A percentile compares a stretch with the other conserved stretches of the same genome.
Evolutionary conservation across 495 filamentous ascomycete genomes (phyloP).

Genomic region (Cladorrhinum samala): DNA sequence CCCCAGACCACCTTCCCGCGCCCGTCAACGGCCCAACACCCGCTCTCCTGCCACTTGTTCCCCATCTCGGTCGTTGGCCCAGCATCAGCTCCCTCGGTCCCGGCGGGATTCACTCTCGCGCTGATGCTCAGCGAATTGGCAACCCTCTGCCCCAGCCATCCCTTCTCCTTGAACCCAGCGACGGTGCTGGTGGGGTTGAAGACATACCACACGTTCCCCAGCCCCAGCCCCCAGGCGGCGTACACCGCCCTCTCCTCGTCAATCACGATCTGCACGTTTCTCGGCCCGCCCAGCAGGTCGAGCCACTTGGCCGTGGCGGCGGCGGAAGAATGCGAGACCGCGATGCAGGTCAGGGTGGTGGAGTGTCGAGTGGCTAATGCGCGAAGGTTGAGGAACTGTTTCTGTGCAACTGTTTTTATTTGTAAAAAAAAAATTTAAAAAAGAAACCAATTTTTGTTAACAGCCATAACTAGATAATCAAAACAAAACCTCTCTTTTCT

Average conservation of each 20-base stretch:
- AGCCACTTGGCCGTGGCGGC: slow-evolving; percentile 45
- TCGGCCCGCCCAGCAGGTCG: slow-evolving; percentile 41
- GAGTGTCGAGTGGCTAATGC: slow-evolving; percentile 37
- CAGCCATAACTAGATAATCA: too few species aligned
- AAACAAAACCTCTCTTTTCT: too few species aligned
- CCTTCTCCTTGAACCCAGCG: slow-evolving; percentile 39
- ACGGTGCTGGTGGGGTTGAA: slow-evolving; percentile 40
- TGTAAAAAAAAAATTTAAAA: neutral
- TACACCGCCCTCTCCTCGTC: slow-evolving; percentile 47
- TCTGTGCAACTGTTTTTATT: slow-evolving; percentile 45
- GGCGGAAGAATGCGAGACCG: slow-evolving; percentile 47
- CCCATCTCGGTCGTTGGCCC: slow-evolving; percentile 48
- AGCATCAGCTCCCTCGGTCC: slow-evolving; percentile 12
- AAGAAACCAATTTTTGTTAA: too few species aligned
- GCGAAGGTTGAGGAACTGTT: slow-evolving; percentile 47
- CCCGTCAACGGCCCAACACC: slow-evolving; percentile 50
- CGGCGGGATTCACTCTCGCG: slow-evolving; percentile 3
- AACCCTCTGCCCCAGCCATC: slow-evolving; percentile 37
- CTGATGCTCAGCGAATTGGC: slow-evolving; percentile 17
- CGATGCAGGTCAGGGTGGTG: slow-evolving; percentile 38
- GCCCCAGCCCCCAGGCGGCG: slow-evolving; percentile 49
- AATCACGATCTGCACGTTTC: slow-evolving; percentile 43
- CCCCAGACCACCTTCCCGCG: slow-evolving; percentile 48
- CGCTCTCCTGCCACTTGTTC: slow-evolving; percentile 55
- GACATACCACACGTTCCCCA: slow-evolving; percentile 43